phyloP scores from a whole-genome alignment of 2,329 filamentous ascomycete species.

The Hymenoscyphus scutula region DNA sequence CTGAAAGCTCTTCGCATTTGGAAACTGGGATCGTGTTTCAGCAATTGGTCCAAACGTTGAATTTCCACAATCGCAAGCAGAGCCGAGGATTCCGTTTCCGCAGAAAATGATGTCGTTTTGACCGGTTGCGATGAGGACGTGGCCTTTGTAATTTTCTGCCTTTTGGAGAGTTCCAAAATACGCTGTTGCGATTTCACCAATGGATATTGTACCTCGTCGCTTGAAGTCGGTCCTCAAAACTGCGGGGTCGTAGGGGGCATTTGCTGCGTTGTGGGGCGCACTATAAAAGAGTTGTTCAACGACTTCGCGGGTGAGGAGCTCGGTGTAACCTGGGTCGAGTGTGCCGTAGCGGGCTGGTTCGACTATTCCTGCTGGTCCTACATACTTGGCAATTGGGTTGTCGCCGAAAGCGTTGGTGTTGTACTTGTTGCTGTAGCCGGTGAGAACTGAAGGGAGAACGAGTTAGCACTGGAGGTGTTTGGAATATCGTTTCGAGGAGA shows the following conservation, averaged over 20 bases:
- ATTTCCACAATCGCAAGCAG: background rate
- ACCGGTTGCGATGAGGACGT: conserved; percentile 19
- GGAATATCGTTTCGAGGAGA: background rate
- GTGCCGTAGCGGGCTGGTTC: background rate
- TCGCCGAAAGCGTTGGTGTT: background rate
- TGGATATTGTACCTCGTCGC: conserved; percentile 42
- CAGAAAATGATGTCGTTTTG: conserved; percentile 18
- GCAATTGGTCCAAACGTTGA: conserved; percentile 2
- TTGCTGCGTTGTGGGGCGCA: background rate
- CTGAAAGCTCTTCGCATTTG: conserved; percentile 2
- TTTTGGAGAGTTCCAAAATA: background rate
- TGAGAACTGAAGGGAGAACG: background rate
- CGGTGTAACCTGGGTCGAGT: background rate
- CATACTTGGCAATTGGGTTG: background rate
- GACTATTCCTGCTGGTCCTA: background rate
- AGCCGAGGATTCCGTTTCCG: background rate
- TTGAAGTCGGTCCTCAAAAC: conserved; percentile 11
- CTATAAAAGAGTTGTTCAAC: background rate
- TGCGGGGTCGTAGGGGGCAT: conserved; percentile 6
- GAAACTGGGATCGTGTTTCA: background rate
- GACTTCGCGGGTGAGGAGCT: conserved; percentile 9
- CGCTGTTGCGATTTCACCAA: conserved; percentile 16
- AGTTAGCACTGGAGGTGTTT: too few relatives aligned
- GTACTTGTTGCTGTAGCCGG: background rate
- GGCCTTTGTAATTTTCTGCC: conserved; percentile 12